Evolutionary conservation across 495 filamentous ascomycete species (phyloP), one percentile per base, ranked within the genome.

Genomic region (Penicillium silybi): DNA sequence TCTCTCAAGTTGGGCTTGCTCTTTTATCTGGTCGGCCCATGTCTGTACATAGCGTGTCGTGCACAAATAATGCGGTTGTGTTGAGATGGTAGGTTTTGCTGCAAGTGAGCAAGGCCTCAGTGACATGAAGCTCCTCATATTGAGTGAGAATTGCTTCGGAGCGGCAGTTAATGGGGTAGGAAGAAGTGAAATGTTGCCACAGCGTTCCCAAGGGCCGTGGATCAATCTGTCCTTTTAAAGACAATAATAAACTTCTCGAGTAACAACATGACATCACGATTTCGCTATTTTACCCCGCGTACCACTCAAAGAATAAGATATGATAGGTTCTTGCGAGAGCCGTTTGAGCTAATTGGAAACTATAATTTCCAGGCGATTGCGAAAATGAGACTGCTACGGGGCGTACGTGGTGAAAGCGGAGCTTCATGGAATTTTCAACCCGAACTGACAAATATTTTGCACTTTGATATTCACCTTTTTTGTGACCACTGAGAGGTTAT

Each of bases 1-100:
- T 23, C 66, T 42, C n/a, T 67, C 64, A 0, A 62, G 52, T 32
- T 13, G 29, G 13, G 29, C 29, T 13, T 32, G n/a, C 37, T 39
- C 37, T 19, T 17, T 39, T 17, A 39, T 16, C 37, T 39, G 16
- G 16, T 39, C 37, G 16, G 37, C 37, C 37, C 18, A 19, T 39
- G 37, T 39, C 16, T 19, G 37, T 18, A 32, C 18, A 19, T 39
- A 10, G 37, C 37, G 37, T 39, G 37, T 7, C n/a, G 37, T 7
- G 37, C 37, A 5, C 37, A 39, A 11, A 19, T 6, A 6, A 8
- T 18, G n/a, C 8, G 37, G 1, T 15, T 32, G 37, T 6, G 37
- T 17, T 1, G 37, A 8, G 37, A 39, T 2, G 4, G 9, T 16
- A 6, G 37, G 6, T 7, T 18, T 39, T 18, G 37, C 6, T 39